Base-by-base conservation (phyloP, 1,284 basidiomycete genomes). In the Chiua sp. region DNA sequence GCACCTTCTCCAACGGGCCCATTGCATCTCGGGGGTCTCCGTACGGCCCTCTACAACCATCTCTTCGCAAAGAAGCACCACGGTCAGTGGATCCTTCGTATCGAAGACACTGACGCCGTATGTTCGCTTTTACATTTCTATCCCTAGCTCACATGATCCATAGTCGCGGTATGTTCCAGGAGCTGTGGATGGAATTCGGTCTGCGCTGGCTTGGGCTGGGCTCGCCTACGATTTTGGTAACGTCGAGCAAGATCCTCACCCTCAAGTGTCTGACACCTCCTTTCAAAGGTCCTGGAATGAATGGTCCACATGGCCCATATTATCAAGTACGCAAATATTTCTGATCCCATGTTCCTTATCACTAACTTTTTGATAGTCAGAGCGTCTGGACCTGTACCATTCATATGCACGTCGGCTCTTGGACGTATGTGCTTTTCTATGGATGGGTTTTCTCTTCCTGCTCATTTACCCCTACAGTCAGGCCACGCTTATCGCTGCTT, bases 1-100 rank as follows among this genome's bases (percentile, higher is more conserved):
- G 97, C 97, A 0, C 97, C 98, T 0, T 98, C 97, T 0, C 98
- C 98, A 0, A 99, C 98, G 0, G 97, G 98, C 3, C 85, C 90
- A 51, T 81, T 99, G 3, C 97, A 99, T 76, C 87, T 99, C 1
- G 97, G 97, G 3, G 97, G 98, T 0, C 85, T 99, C n/a, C 80
- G 98, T 22, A 99, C 96, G 52, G 98, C 96, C 0, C 80, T 99
- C 5, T 96, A 96, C 79, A 99, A 99, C 73, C 86, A 98, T 70
- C 78, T 98, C 0, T 89, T 92, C 59, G 93, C 96, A 2, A 84
- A 85, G 66, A 94, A 92, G 70, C 80, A 87, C 32, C 87, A 86
- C 3, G 96, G 96, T 3, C 90, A 90, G 70, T 98, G 94, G 92
- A 86, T 98, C 39, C 78, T 98, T 61, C 82, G 98, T 42, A 90